Conservation (phyloP, 2,329 filamentous ascomycete genomes). For the Falciphora oryzae region DNA sequence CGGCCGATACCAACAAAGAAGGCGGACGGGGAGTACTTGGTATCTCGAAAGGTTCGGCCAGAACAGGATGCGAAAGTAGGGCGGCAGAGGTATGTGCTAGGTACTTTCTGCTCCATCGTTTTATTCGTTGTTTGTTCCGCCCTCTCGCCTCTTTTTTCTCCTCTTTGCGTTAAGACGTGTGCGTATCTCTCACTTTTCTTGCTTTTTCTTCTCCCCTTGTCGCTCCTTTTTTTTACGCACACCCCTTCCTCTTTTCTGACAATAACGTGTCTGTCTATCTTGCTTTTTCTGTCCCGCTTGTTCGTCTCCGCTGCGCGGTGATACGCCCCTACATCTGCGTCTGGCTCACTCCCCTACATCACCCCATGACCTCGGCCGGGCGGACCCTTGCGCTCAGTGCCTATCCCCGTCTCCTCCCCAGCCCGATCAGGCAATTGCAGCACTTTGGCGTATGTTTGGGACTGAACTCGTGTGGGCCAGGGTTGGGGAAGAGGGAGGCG, state of each 20-base stretch:
- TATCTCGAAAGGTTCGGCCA: background rate
- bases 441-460: background rate
- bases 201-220: background rate
- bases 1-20: too few species aligned
- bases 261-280: slow-evolving; percentile 13
- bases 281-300: slow-evolving; percentile 8
- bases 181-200: too few species aligned
- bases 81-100: background rate
- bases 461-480: too few species aligned
- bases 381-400: background rate
- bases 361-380: background rate
- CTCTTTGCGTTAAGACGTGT: slow-evolving; percentile 11
- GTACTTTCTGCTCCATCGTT: background rate
- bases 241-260: slow-evolving; percentile 14
- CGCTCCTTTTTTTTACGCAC: slow-evolving; percentile 14
- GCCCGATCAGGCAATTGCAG: background rate
- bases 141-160: slow-evolving; percentile 2
- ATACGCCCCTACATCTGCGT: background rate
- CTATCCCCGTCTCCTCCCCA: background rate
- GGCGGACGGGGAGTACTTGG: background rate
- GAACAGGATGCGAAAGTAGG: background rate
- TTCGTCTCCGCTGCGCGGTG: background rate
- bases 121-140: too few species aligned
- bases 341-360: background rate
- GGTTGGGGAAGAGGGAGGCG: too few species aligned